Evolutionary conservation across 2,329 filamentous ascomycete species (phyloP).

Genomic region (Metarhizium album): DNA sequence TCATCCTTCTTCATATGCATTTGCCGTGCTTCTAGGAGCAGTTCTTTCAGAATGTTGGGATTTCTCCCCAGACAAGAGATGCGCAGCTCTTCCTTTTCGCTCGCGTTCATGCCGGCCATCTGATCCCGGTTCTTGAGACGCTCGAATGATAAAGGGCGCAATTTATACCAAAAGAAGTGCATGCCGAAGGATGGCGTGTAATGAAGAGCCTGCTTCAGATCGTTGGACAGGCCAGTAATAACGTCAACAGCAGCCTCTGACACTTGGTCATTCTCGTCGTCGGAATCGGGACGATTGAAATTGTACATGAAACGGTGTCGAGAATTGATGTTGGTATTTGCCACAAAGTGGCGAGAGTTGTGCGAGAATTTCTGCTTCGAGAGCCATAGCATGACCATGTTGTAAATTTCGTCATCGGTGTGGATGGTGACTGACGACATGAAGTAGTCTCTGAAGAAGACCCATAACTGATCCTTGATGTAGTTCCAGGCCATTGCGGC

Average conservation of each 20-base stretch:
- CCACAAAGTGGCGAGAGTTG: slow-evolving; percentile 50
- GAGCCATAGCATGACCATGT: slow-evolving; percentile 62
- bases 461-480: slow-evolving; percentile 35
- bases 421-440: slow-evolving; percentile 58
- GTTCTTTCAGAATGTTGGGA: slow-evolving; percentile 49
- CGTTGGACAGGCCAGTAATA: slow-evolving; percentile 11
- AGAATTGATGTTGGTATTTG: slow-evolving; percentile 49
- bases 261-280: slow-evolving; percentile 32
- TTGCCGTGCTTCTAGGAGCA: slow-evolving; percentile 47
- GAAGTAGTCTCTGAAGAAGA: slow-evolving; percentile 40
- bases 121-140: slow-evolving; percentile 38
- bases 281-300: slow-evolving; percentile 32
- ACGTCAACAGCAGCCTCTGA: slow-evolving; percentile 19
- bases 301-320: slow-evolving; percentile 38
- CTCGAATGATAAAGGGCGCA: slow-evolving; percentile 46
- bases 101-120: slow-evolving; percentile 24
- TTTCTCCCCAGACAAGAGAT: slow-evolving; percentile 52
- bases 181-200: slow-evolving; percentile 59
- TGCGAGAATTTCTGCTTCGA: slow-evolving; percentile 50
- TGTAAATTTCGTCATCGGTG: slow-evolving; percentile 62
- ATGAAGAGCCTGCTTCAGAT: slow-evolving; percentile 36
- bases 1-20: slow-evolving; percentile 47
- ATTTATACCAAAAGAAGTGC: slow-evolving; percentile 59
- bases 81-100: slow-evolving; percentile 46
- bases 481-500: slow-evolving; percentile 43